Percentiles rank a stretch among this genome's conserved stretches.
phyloP scores from a whole-genome alignment of 352 stramenopile species.

The Pythium aquatile region DNA sequence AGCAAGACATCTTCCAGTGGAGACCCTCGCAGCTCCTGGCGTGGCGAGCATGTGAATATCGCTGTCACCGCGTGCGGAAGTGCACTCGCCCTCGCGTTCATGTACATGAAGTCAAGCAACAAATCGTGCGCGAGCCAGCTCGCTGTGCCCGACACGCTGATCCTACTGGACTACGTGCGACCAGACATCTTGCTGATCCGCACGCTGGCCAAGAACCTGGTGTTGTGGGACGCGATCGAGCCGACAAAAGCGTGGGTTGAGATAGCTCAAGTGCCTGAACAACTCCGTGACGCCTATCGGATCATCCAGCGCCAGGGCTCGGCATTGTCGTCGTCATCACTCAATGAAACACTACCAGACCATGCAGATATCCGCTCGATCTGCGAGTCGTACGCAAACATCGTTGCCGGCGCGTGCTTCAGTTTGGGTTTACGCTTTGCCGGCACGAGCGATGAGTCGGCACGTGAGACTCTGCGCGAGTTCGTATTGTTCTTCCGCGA shows the following conservation, averaged over 20 bases:
- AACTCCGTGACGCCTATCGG: slow-evolving; percentile 54
- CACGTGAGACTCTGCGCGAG: slow-evolving; percentile 56
- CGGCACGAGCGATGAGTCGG: slow-evolving; percentile 68
- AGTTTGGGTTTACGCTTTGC: slow-evolving; percentile 95
- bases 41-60: slow-evolving; percentile 92
- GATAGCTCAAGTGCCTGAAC: slow-evolving; percentile 48
- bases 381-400: slow-evolving; percentile 93
- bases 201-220: slow-evolving; percentile 92
- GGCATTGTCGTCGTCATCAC: slow-evolving; percentile 4
- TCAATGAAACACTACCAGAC: slow-evolving; percentile 19
- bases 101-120: slow-evolving; percentile 95
- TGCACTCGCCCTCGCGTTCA: slow-evolving; percentile 94
- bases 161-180: slow-evolving; percentile 94
- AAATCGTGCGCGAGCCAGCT: slow-evolving; percentile 82
- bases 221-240: slow-evolving; percentile 94
- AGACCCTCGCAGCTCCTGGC: slow-evolving; percentile 24
- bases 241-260: slow-evolving; percentile 92
- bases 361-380: slow-evolving; percentile 87
- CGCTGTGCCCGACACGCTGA: slow-evolving; percentile 92
- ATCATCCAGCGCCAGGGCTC: slow-evolving; percentile 15
- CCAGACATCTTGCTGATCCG: slow-evolving; percentile 95
- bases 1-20: not conserved
- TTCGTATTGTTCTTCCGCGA: slow-evolving; percentile 80
- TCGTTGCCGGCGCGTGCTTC: slow-evolving; percentile 94
- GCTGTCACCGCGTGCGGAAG: slow-evolving; percentile 93